Evolutionary conservation across 2,329 filamentous ascomycete genomes (phyloP), one percentile per base, ranked within the genome.

Genomic region (Celoporthe dispersa): DNA sequence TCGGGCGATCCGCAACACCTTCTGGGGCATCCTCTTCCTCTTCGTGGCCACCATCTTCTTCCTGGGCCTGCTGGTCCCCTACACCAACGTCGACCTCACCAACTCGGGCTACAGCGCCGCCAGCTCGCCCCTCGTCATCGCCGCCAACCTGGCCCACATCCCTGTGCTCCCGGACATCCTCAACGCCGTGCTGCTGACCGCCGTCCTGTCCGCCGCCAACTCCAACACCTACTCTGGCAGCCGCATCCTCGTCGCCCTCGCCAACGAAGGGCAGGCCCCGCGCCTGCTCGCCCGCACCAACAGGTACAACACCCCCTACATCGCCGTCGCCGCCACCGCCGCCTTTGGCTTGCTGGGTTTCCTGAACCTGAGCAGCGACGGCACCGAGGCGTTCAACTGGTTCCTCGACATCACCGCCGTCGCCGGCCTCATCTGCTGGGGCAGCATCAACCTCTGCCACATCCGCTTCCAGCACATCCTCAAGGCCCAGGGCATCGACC

Each of bases 11-110:
- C 83, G 85, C n/a, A 83, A 86, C 11, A 89, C 87, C 77, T 88
- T 90, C 78, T 89, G 85, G 76, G 88, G 88, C 16, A 81, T 91
- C n/a, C 79, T 89, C 19, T 82, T 89, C 77, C 89, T 90, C 81
- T 90, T 90, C 76, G 81, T 90, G 66, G 78, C 85, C 7, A 83
- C 82, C 2, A 84, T 88, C 1, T 79, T 90, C 2, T 85, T 86
- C n/a, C 90, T 90, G 66, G 85, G 87, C 48, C 84, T 90, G 41
- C 88, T 88, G 67, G 86, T 85, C 72, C 86, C 86, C 0, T 88
- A 83, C 39, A 79, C 88, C 71, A 84, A 87, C 63, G 33, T 41
- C 12, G 53, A 70, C 25, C 74, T 76, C 19, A 69, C 76, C 68
- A 71, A 77, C 0, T 79, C 79, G 2, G 85, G 83, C 33, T 80